Percentiles rank a stretch among this genome's conserved stretches.
Conservation (phyloP, 345 rosid species). For the Trapa incisa region DNA sequence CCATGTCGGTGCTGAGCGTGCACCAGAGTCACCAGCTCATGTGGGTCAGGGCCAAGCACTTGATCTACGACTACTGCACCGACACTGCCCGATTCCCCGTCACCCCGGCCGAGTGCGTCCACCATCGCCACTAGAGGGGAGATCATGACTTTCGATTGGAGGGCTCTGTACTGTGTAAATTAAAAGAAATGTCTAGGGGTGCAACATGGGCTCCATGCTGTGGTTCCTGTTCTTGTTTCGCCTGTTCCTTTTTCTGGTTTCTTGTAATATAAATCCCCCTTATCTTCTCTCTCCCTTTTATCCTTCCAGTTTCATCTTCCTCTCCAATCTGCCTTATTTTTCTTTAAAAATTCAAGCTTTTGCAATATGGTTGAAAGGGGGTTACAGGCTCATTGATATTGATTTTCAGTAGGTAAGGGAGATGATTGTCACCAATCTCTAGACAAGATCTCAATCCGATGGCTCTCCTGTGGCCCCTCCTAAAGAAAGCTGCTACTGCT, state of each 20-base stretch:
- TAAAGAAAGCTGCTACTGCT: too few relatives aligned
- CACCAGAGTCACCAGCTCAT: slow-evolving; percentile 94
- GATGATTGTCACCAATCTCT: too few relatives aligned
- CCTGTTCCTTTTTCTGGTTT: not conserved
- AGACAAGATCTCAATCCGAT: too few relatives aligned
- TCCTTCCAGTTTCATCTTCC: too few relatives aligned
- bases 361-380: too few relatives aligned
- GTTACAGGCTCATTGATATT: too few relatives aligned
- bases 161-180: not conserved
- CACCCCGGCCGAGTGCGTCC: slow-evolving; percentile 76
- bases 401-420: too few relatives aligned
- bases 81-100: slow-evolving; percentile 68
- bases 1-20: slow-evolving; percentile 38
- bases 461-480: too few relatives aligned
- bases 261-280: not conserved
- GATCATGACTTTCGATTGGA: not conserved
- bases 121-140: slow-evolving; percentile 20
- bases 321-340: too few relatives aligned
- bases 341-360: too few relatives aligned
- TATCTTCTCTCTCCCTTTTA: too few relatives aligned
- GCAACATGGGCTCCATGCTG: slow-evolving; percentile 3
- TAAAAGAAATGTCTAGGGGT: not conserved
- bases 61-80: slow-evolving; percentile 78
- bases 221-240: not conserved
- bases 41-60: slow-evolving; percentile 87